phyloP scores from a whole-genome alignment of 345 rosid genomes.

The Camelina laxa region DNA sequence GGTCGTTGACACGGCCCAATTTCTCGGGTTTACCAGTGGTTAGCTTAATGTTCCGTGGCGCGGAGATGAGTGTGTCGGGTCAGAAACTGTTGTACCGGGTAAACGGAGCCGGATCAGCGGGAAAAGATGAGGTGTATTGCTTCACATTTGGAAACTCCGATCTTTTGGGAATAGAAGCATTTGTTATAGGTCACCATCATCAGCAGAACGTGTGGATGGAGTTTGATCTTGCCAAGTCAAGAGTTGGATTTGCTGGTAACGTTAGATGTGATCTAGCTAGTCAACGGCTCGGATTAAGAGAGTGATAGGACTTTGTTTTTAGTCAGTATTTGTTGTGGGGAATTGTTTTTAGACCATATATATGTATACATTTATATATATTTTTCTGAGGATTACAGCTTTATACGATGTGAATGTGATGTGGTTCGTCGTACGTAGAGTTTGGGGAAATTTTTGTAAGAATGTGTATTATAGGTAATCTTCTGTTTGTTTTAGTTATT shows the following conservation, averaged over 20 bases:
- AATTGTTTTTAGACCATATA: conserved; percentile 1
- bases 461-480: conserved; percentile 8
- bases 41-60: conserved; percentile 62
- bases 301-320: conserved; percentile 7
- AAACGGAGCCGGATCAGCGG: conserved; percentile 59
- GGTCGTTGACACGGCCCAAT: conserved; percentile 24
- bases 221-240: conserved; percentile 70
- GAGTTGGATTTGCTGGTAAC: conserved; percentile 74
- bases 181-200: conserved; percentile 82
- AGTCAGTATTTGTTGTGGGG: background rate
- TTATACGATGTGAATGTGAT: background rate
- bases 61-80: conserved; percentile 72
- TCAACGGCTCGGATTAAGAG: conserved; percentile 52
- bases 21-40: conserved; percentile 54
- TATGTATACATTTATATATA: background rate
- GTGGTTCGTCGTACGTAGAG: background rate
- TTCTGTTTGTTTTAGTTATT: background rate
- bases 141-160: conserved; percentile 86
- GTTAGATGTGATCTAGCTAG: conserved; percentile 67
- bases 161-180: conserved; percentile 68
- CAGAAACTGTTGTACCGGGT: conserved; percentile 62
- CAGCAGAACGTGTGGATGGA: conserved; percentile 89
- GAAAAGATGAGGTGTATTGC: conserved; percentile 66
- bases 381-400: background rate
- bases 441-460: background rate